phyloP scores from a whole-genome alignment of 2,329 filamentous ascomycete genomes.

The Chlorencoelia australis region DNA sequence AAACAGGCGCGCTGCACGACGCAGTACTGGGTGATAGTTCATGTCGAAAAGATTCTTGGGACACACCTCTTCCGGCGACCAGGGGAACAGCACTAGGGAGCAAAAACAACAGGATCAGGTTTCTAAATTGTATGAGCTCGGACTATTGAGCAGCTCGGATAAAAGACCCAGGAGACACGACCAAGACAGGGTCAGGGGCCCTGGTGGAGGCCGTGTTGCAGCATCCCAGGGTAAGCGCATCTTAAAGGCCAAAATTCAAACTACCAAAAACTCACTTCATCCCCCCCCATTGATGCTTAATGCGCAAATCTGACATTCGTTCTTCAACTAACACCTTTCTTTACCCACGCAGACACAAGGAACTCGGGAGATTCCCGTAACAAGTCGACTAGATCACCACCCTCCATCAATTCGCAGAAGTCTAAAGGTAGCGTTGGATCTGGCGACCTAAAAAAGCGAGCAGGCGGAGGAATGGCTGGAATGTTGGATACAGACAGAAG shows the following conservation, averaged over 20 bases:
- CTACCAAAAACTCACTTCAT: slow-evolving; percentile 11
- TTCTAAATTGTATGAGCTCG: slow-evolving; percentile 26
- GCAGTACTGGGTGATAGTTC: no score
- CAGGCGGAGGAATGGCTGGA: slow-evolving; percentile 41
- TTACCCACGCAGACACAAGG: neutral
- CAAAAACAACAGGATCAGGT: slow-evolving; percentile 20
- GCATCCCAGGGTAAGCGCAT: slow-evolving; percentile 24
- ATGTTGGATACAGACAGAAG: slow-evolving; percentile 67
- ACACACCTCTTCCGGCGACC: slow-evolving; percentile 2
- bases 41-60: slow-evolving; percentile 23
- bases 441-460: slow-evolving; percentile 19
- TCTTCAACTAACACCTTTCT: no score
- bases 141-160: slow-evolving; percentile 21
- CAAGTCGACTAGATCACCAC: slow-evolving; percentile 4
- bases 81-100: slow-evolving; percentile 7
- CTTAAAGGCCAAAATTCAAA: slow-evolving; percentile 13
- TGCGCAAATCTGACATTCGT: slow-evolving; percentile 3
- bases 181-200: slow-evolving; percentile 19
- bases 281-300: slow-evolving; percentile 11
- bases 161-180: slow-evolving; percentile 23
- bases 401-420: slow-evolving; percentile 9
- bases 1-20: no score
- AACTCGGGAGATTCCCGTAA: slow-evolving; percentile 8
- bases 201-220: slow-evolving; percentile 23
- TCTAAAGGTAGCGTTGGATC: slow-evolving; percentile 11